Evolutionary conservation across 208 protist species (phyloP).

Genomic region (Trypanosomatidae sp.): DNA sequence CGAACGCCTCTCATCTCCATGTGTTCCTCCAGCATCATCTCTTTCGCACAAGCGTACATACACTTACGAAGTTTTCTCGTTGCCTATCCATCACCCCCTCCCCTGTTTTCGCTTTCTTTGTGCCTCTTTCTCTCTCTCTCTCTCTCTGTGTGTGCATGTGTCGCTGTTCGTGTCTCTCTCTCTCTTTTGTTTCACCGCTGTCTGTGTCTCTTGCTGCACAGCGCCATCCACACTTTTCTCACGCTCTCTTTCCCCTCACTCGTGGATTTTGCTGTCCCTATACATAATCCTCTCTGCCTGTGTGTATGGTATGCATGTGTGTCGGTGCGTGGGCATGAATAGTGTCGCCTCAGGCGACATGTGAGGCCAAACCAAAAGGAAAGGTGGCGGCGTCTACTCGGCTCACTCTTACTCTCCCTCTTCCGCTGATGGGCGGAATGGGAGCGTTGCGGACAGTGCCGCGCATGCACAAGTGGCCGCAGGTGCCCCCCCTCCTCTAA

Average conservation of each 20-base stretch:
- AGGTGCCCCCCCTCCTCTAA: not conserved
- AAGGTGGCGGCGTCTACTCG: not conserved
- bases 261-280: not conserved
- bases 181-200: slow-evolving; percentile 1
- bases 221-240: not conserved
- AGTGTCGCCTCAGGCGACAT: not conserved
- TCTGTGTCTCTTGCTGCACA: not conserved
- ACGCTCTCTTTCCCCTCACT: not conserved
- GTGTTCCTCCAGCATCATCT: not conserved
- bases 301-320: slow-evolving; percentile 2
- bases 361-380: not conserved
- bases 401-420: not conserved
- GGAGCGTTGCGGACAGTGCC: not conserved
- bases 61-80: not conserved
- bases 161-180: not conserved
- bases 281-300: not conserved
- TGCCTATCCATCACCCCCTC: not conserved
- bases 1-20: not conserved
- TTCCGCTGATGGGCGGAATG: not conserved
- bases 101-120: not conserved
- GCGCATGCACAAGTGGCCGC: not conserved
- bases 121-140: not conserved
- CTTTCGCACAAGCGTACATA: not conserved
- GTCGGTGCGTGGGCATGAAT: not conserved
- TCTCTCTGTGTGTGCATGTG: slow-evolving; percentile 5